phyloP scores from a whole-genome alignment of 108 stramenopile genomes.

The Nitzschia inconspicua region DNA sequence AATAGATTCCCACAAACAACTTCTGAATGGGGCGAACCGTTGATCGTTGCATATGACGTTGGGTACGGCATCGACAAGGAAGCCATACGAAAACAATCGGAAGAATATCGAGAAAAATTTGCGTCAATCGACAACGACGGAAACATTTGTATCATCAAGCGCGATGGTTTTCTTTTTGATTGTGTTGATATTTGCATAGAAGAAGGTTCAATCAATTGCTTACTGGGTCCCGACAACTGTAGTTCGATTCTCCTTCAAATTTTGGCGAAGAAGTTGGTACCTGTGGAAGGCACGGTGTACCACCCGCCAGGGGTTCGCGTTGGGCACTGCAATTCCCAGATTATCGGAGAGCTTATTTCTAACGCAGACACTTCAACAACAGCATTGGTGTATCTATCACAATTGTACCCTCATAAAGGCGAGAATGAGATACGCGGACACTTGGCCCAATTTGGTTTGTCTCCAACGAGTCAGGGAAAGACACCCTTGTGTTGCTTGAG shows the following conservation, averaged over 20 bases:
- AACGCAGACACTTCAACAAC: constrained; percentile 15
- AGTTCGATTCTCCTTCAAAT: constrained; percentile 75
- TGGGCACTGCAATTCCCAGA: constrained; percentile 86
- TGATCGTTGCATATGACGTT: constrained; percentile 63
- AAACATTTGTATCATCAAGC: constrained; percentile 18
- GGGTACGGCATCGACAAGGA: constrained; percentile 41
- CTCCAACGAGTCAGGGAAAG: constrained; percentile 59
- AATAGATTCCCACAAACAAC: constrained; percentile 5
- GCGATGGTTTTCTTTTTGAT: constrained; percentile 56
- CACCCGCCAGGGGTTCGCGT: constrained; percentile 70
- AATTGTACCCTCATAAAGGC: constrained; percentile 48
- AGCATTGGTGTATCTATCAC: constrained; percentile 40
- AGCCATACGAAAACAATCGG: not conserved
- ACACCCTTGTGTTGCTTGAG: constrained; percentile 81
- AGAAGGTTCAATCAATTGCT: constrained; percentile 51
- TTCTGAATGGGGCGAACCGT: constrained; percentile 63
- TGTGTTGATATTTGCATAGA: constrained; percentile 72
- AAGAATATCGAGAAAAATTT: not conserved
- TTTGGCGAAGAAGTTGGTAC: constrained; percentile 73
- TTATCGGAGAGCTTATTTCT: constrained; percentile 62
- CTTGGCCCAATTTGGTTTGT: constrained; percentile 79
- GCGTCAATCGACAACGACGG: too few relatives aligned
- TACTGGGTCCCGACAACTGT: constrained; percentile 89
- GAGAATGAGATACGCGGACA: constrained; percentile 83
- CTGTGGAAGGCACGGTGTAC: constrained; percentile 74